Conservation (phyloP, 306 rosid species). For the Cucumis sativus region Cucumber_9930_V3 NC_026661.2:5137001-5137500, state of each 20-base stretch:
- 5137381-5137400: slow-evolving; percentile 54
- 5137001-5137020: background rate
- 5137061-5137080: too few species aligned
- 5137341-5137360: background rate
- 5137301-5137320: background rate
- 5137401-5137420: slow-evolving; percentile 60
- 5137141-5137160: too few species aligned
- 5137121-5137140: too few species aligned
- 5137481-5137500: slow-evolving; percentile 4
- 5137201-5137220: too few species aligned
- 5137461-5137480: slow-evolving; percentile 62
- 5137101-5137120: too few species aligned
- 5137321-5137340: background rate
- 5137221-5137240: too few species aligned
- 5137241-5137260: too few species aligned
- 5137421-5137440: slow-evolving; percentile 54
- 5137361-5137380: background rate
- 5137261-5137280: too few species aligned
- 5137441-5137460: slow-evolving; percentile 54
- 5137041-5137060: background rate
- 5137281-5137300: too few species aligned
- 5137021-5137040: background rate
- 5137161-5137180: too few species aligned
- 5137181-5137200: too few species aligned
- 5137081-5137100: too few species aligned